Conservation (phyloP, 352 stramenopile genomes). For the Phytophthora ramorum region DNA sequence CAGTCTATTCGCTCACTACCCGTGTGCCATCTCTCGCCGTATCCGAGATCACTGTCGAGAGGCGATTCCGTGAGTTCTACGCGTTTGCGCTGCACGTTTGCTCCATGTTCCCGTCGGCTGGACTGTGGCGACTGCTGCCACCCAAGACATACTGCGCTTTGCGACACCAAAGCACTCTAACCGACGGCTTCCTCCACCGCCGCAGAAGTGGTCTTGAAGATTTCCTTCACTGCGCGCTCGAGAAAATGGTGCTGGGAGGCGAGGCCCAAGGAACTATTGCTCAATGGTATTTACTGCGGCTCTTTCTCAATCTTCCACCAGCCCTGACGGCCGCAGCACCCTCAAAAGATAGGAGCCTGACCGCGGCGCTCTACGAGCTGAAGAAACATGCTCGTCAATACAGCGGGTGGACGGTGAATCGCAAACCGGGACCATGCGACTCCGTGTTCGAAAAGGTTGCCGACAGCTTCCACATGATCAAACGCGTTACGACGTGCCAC, state of each 20-base stretch:
- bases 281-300: slow-evolving; percentile 74
- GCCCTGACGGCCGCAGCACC: slow-evolving; percentile 30
- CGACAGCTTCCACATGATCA: slow-evolving; percentile 75
- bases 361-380: slow-evolving; percentile 57
- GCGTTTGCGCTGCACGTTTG: slow-evolving; percentile 66
- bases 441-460: slow-evolving; percentile 58
- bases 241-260: slow-evolving; percentile 63
- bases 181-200: slow-evolving; percentile 65
- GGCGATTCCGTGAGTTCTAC: slow-evolving; percentile 83
- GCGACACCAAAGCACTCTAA: slow-evolving; percentile 29
- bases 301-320: slow-evolving; percentile 68
- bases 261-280: slow-evolving; percentile 52
- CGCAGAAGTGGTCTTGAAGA: slow-evolving; percentile 74
- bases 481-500: slow-evolving; percentile 60
- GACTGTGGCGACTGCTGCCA: slow-evolving; percentile 63
- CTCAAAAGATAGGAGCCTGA: slow-evolving; percentile 65
- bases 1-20: slow-evolving; percentile 66
- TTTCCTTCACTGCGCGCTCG: slow-evolving; percentile 64
- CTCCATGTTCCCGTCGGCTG: slow-evolving; percentile 65
- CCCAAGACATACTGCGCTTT: slow-evolving; percentile 76
- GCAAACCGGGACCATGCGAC: slow-evolving; percentile 51
- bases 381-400: slow-evolving; percentile 51
- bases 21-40: slow-evolving; percentile 36
- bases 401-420: slow-evolving; percentile 47
- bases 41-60: slow-evolving; percentile 48